phyloP scores from a whole-genome alignment of 352 stramenopile genomes.

The Phytophthora capsici region DNA sequence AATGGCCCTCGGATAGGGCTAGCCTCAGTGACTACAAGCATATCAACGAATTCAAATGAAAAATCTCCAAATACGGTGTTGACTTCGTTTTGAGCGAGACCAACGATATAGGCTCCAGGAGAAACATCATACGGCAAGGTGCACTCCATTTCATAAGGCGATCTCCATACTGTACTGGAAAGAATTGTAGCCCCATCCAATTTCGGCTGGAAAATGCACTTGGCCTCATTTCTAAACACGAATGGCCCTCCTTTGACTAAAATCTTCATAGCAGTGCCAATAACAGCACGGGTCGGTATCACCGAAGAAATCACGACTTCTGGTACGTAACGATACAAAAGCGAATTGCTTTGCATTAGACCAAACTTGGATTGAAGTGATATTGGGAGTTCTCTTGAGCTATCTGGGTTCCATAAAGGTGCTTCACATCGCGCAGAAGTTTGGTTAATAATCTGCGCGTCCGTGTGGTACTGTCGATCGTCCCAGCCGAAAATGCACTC shows the following conservation, averaged over 20 bases:
- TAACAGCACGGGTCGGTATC: slow-evolving; percentile 25
- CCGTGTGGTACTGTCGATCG: slow-evolving; percentile 8
- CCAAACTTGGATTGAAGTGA: slow-evolving; percentile 27
- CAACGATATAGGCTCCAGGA: slow-evolving; percentile 30
- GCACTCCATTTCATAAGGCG: slow-evolving; percentile 34
- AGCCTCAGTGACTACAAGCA: slow-evolving; percentile 29
- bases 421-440: slow-evolving; percentile 38
- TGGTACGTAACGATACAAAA: slow-evolving; percentile 48
- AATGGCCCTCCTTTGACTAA: slow-evolving; percentile 37
- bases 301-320: slow-evolving; percentile 29
- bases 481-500: slow-evolving; percentile 54
- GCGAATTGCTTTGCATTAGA: slow-evolving; percentile 37
- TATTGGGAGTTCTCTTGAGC: slow-evolving; percentile 37
- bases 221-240: slow-evolving; percentile 15
- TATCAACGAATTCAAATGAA: slow-evolving; percentile 30
- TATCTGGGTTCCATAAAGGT: slow-evolving; percentile 23
- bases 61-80: slow-evolving; percentile 15
- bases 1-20: slow-evolving; percentile 28
- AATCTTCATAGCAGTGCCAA: slow-evolving; percentile 16
- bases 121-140: slow-evolving; percentile 6
- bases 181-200: background rate
- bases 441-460: slow-evolving; percentile 30
- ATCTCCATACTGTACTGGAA: slow-evolving; percentile 36
- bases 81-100: slow-evolving; percentile 35
- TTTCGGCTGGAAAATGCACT: slow-evolving; percentile 28